These are phyloP conservation scores for Metarhizium robertsii DNA, from an alignment of 2,329 filamentous ascomycete genomes.

Conservation along the genomic window DNA sequence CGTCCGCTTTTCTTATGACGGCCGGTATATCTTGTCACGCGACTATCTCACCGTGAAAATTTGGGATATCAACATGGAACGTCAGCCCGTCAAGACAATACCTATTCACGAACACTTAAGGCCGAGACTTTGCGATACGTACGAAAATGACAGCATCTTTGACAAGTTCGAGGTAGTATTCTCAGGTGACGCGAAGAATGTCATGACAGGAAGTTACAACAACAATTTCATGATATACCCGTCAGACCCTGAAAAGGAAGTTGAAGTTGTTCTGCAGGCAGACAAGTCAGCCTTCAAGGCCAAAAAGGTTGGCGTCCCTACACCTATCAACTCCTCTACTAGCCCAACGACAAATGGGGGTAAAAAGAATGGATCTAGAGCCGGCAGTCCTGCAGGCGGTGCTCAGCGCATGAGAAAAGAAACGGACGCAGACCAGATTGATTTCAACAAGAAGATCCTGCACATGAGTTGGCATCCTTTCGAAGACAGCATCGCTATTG, in stretches of 20 bases:
- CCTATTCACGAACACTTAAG: slow-evolving; percentile 96
- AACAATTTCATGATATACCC: slow-evolving; percentile 99
- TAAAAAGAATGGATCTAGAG: slow-evolving; percentile 84
- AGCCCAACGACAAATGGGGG: slow-evolving; percentile 64
- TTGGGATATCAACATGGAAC: slow-evolving; percentile 99
- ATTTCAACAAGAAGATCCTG: slow-evolving; percentile 99
- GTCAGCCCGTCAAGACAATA: slow-evolving; percentile 94
- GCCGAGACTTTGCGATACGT: slow-evolving; percentile 91
- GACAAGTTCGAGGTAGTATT: slow-evolving; percentile 99
- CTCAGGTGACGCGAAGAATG: slow-evolving; percentile 95
- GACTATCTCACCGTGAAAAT: slow-evolving; percentile 99
- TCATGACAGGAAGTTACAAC: slow-evolving; percentile 99
- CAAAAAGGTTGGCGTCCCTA: slow-evolving; percentile 97
- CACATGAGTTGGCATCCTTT: slow-evolving; percentile 99
- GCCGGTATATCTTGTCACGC: slow-evolving; percentile 91
- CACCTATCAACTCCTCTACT: slow-evolving; percentile 79
- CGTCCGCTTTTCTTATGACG: slow-evolving; percentile 93
- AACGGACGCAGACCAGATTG: slow-evolving; percentile 97
- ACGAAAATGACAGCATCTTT: slow-evolving; percentile 99
- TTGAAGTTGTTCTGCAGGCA: slow-evolving; percentile 92
- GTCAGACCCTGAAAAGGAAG: slow-evolving; percentile 89
- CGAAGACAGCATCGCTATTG: slow-evolving; percentile 98
- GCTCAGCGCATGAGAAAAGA: slow-evolving; percentile 94
- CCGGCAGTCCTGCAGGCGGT: slow-evolving; percentile 73
- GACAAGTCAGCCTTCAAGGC: slow-evolving; percentile 99